phyloP scores from a whole-genome alignment of 176 grass and related monocot species.

The Carex littledalei region DNA sequence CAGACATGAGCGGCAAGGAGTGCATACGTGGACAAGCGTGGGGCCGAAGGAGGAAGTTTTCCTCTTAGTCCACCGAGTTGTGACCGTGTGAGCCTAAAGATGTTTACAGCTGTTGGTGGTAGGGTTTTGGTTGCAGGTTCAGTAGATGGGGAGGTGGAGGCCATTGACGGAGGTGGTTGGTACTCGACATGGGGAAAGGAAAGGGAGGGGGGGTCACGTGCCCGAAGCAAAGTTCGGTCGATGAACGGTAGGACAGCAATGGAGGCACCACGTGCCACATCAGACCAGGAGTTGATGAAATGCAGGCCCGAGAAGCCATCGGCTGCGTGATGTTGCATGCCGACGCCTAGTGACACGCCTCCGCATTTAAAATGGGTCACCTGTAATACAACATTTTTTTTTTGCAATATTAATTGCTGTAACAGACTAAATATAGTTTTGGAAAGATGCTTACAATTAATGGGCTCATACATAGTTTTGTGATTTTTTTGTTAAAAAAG shows the following conservation, averaged over 20 bases:
- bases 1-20: constrained; percentile 76
- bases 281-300: constrained; percentile 94
- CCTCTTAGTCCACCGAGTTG: constrained; percentile 36
- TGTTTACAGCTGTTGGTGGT: constrained; percentile 51
- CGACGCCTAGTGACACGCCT: constrained; percentile 69
- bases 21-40: constrained; percentile 43
- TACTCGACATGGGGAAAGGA: constrained; percentile 72
- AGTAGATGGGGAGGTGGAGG: constrained; percentile 16
- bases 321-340: constrained; percentile 82
- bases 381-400: constrained; percentile 30
- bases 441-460: not conserved
- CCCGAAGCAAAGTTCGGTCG: constrained; percentile 57
- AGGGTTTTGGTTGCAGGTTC: constrained; percentile 12
- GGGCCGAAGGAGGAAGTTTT: constrained; percentile 24
- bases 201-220: constrained; percentile 56
- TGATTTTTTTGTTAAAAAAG: not conserved
- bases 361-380: constrained; percentile 91
- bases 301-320: constrained; percentile 80
- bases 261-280: constrained; percentile 46
- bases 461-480: not conserved
- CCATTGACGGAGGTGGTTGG: constrained; percentile 62
- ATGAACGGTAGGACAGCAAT: constrained; percentile 53
- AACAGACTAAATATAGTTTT: not conserved
- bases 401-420: not conserved
- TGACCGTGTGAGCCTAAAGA: constrained; percentile 58